Conservation (phyloP, 441 rosid genomes). For the Adansonia rubrostipa region DNA sequence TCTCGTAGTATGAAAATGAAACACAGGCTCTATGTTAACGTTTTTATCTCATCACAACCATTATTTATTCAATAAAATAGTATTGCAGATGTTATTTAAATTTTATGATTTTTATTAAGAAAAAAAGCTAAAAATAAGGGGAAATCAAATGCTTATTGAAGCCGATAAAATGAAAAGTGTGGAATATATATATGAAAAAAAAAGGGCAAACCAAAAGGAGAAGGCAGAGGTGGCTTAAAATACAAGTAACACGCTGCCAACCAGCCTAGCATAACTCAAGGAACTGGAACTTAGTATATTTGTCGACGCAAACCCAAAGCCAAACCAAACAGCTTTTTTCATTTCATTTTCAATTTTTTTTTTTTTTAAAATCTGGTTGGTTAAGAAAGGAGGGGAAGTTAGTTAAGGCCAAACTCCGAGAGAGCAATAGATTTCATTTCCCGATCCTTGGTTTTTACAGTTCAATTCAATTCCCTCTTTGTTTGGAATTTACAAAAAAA, state of each 20-base stretch:
- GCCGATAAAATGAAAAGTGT: too few relatives aligned
- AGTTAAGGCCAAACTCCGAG: background rate
- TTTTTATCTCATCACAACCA: too few relatives aligned
- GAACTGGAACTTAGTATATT: background rate
- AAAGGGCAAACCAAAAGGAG: background rate
- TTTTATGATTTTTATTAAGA: too few relatives aligned
- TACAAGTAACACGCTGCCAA: background rate
- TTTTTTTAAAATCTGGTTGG: constrained; percentile 1
- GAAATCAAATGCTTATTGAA: too few relatives aligned
- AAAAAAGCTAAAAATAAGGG: too few relatives aligned
- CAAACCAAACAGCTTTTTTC: background rate
- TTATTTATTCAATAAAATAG: too few relatives aligned
- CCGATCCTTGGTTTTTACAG: background rate
- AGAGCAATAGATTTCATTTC: too few relatives aligned
- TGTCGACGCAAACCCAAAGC: background rate
- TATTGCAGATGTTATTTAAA: too few relatives aligned
- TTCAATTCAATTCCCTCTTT: too few relatives aligned
- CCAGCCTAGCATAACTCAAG: background rate
- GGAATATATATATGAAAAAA: background rate
- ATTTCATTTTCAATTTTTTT: background rate
- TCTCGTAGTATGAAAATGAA: too few relatives aligned
- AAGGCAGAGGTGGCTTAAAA: constrained; percentile 4
- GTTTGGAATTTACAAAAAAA: constrained; percentile 18
- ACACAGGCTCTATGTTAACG: too few relatives aligned
- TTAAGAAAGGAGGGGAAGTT: constrained; percentile 24